Evolutionary conservation across 2,329 filamentous ascomycete genomes (phyloP).

Genomic region (Endocalyx cinctus): DNA sequence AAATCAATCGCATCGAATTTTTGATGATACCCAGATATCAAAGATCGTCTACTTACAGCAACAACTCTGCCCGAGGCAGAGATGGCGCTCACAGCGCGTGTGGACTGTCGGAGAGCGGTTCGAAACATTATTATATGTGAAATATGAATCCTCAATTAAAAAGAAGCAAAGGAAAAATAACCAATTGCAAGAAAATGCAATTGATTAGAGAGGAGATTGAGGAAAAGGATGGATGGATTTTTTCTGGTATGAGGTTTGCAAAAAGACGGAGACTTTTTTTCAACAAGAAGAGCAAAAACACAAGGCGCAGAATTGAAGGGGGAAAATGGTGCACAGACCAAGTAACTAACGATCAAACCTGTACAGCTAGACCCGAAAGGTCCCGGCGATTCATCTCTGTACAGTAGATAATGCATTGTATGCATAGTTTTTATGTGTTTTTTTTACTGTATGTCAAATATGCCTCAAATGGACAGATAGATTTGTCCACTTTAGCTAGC

Average conservation of each 20-base stretch:
- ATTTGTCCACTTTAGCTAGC: no score
- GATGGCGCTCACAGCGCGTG: conserved; percentile 90
- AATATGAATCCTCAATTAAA: conserved; percentile 47
- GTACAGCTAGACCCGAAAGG: background rate
- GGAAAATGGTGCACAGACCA: background rate
- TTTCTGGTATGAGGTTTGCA: conserved; percentile 15
- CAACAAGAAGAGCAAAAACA: conserved; percentile 17
- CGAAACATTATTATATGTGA: conserved; percentile 80
- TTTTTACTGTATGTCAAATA: no score
- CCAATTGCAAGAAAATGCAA: conserved; percentile 66
- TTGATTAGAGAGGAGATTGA: conserved; percentile 56
- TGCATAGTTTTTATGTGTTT: no score
- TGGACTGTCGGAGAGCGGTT: conserved; percentile 95
- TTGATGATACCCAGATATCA: conserved; percentile 43
- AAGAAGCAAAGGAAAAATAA: conserved; percentile 42
- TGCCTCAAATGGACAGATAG: no score
- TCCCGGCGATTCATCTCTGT: background rate
- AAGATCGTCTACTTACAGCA: conserved; percentile 70
- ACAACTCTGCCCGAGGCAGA: conserved; percentile 87
- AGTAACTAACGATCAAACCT: background rate
- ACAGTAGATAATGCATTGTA: no score
- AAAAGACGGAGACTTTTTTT: conserved; percentile 24
- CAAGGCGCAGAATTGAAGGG: background rate
- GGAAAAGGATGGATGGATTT: conserved; percentile 30
- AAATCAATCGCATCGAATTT: conserved; percentile 33